Evolutionary conservation across 441 rosid genomes (phyloP).

Genomic region (Bruguiera hainesii): DNA sequence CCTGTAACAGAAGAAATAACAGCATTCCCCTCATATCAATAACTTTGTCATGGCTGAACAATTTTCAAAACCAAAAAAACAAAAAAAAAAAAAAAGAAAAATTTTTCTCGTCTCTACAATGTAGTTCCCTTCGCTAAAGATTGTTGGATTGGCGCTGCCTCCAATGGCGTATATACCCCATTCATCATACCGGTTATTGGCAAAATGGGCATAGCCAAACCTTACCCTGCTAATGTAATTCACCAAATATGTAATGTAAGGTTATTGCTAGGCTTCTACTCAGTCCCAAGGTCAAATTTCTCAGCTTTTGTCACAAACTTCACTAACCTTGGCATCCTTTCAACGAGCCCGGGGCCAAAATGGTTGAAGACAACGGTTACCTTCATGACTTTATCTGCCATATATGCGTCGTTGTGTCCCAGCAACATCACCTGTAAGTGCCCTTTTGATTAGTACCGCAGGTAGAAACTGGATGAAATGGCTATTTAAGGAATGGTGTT

Average conservation of each 20-base stretch:
- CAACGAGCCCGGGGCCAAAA: slow-evolving; percentile 62
- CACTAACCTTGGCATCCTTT: slow-evolving; percentile 75
- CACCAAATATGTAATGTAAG: not conserved
- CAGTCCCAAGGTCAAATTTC: too few species aligned
- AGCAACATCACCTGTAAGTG: slow-evolving; percentile 59
- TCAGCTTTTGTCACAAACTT: too few species aligned
- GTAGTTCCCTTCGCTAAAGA: slow-evolving; percentile 88
- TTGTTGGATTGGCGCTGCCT: slow-evolving; percentile 85
- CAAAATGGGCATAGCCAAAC: slow-evolving; percentile 85
- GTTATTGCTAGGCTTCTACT: too few species aligned
- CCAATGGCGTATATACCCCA: slow-evolving; percentile 97
- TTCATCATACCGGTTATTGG: slow-evolving; percentile 88
- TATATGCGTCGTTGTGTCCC: slow-evolving; percentile 52
- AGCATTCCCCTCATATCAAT: too few species aligned
- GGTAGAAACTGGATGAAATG: too few species aligned
- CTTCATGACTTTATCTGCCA: slow-evolving; percentile 56
- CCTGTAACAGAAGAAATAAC: slow-evolving; percentile 30
- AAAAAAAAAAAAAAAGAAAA: too few species aligned
- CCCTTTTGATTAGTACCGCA: too few species aligned
- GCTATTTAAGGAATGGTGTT: too few species aligned
- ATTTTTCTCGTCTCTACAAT: slow-evolving; percentile 29
- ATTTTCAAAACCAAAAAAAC: too few species aligned
- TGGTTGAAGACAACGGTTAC: slow-evolving; percentile 61
- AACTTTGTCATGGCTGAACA: too few species aligned
- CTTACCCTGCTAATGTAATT: slow-evolving; percentile 51